Conservation (phyloP, 768 basidiomycete genomes). For the Cubamyces sp. region DNA sequence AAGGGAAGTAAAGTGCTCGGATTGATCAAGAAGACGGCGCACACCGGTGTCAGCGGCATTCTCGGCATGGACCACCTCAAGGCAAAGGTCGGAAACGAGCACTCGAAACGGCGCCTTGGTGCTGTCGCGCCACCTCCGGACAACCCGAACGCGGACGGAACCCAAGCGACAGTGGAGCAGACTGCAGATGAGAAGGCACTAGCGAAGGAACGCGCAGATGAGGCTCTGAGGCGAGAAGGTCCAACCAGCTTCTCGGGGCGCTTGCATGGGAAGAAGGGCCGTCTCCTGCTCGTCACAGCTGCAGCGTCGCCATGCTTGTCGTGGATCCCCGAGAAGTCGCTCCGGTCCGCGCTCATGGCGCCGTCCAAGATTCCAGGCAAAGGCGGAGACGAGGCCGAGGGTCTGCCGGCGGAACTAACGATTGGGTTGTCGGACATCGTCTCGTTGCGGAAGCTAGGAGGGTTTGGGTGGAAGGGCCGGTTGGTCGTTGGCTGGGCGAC, state of each 20-base stretch:
- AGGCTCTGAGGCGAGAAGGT: conserved; percentile 31
- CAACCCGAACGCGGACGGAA: background rate
- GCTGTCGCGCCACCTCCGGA: conserved; percentile 31
- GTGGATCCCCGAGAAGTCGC: conserved; percentile 29
- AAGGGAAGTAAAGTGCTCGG: conserved; percentile 27
- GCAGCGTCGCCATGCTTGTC: conserved; percentile 40
- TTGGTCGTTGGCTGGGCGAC: conserved; percentile 41
- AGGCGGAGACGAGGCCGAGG: conserved; percentile 21
- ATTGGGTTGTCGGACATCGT: conserved; percentile 36
- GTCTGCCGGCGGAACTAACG: conserved; percentile 33
- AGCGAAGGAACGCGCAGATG: conserved; percentile 5
- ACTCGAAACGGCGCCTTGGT: conserved; percentile 37
- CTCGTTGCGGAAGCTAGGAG: conserved; percentile 40
- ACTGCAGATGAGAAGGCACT: background rate
- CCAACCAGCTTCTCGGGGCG: conserved; percentile 38
- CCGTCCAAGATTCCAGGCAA: conserved; percentile 15
- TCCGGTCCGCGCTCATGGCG: conserved; percentile 18
- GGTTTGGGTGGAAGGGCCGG: conserved; percentile 45
- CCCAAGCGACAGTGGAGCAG: background rate
- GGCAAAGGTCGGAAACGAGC: conserved; percentile 36
- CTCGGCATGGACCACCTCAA: conserved; percentile 39
- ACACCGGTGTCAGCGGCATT: conserved; percentile 34
- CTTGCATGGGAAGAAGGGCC: conserved; percentile 36
- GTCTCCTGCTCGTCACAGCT: conserved; percentile 33
- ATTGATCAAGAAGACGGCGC: conserved; percentile 36